Conservation (phyloP, 169 alveolate species). For the Cardiosporidium cionae region DNA sequence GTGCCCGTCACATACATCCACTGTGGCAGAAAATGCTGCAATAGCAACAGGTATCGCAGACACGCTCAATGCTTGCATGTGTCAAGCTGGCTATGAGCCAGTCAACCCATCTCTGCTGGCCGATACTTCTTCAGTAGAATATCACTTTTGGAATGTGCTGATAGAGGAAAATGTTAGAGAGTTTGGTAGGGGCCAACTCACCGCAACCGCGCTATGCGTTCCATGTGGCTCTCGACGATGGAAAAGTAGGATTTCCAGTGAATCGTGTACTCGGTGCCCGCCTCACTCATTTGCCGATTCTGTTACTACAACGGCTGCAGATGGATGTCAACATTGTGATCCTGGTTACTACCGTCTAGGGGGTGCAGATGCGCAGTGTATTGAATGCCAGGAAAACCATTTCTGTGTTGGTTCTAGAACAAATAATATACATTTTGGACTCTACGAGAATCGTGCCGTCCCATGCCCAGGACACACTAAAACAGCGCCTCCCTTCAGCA, state of each 20-base stretch:
- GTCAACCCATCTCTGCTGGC: neutral
- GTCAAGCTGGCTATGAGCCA: constrained; percentile 20
- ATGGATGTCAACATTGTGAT: constrained; percentile 50
- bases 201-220: constrained; percentile 11
- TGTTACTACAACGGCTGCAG: constrained; percentile 6
- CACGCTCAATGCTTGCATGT: constrained; percentile 8
- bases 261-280: constrained; percentile 13
- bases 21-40: neutral
- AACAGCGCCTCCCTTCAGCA: constrained; percentile 49
- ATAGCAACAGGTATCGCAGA: neutral
- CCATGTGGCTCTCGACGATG: constrained; percentile 10
- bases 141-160: neutral
- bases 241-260: constrained; percentile 1
- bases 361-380: constrained; percentile 41
- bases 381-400: constrained; percentile 52
- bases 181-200: neutral
- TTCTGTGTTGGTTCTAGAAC: constrained; percentile 65
- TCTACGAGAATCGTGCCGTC: constrained; percentile 45
- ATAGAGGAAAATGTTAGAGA: neutral
- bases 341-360: constrained; percentile 56
- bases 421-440: constrained; percentile 21
- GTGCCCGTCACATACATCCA: constrained; percentile 23
- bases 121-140: constrained; percentile 3
- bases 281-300: constrained; percentile 23
- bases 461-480: constrained; percentile 51